Base-by-base conservation (phyloP, 768 basidiomycete species). In the Boletus sp. region DNA sequence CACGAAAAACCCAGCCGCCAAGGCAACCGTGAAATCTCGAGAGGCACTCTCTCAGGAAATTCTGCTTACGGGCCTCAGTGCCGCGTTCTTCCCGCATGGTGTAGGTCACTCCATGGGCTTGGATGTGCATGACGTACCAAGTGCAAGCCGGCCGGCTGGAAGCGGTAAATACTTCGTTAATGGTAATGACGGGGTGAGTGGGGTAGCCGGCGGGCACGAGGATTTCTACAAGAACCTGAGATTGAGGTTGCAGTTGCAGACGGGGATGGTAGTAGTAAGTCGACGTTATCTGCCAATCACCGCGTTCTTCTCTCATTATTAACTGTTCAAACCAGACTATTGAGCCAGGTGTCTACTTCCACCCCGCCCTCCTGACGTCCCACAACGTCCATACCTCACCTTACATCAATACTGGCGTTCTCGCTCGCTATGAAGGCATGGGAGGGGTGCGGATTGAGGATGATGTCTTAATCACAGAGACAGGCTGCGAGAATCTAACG, bases 401-500 rank as follows among this genome's bases (percentile, higher is more conserved):
- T 45, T 70, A 67, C 30, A 84, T 98, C 60, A 52, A 69, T 18
- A 40, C 47, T 0, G 54, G 59, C 0, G 47, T 63, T 18, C 69
- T 69, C 17, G 58, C 67, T 36, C 59, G 55, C 36, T 98, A 94
- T 65, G 86, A 91, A 65, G 73, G 75, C 35, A 90, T 98, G 24
- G 96, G 96, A 14, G 96, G 95, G 0, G 89, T 98, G 2, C 76
- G 95, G 50, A 95, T 98, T 60, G 96, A 98, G 71, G 96, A 98
- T 69, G 93, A 90, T 30, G 81, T 98, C 4, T 72, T 91, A 7
- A 85, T 99, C 59, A 92, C 85, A 10, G 71, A 78, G 55, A 77
- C 79, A 12, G 91, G 91, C 7, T 83, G 80, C 63, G 86, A 93
- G 75, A 96, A 94, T 73, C 66, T 97, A 59, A 97, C 96, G 0